Percentiles rank a stretch among this genome's conserved stretches.
These are phyloP conservation scores for Fonsecaea monophora DNA, from an alignment of 2,329 filamentous ascomycete genomes.

Conservation along the genomic window DNA sequence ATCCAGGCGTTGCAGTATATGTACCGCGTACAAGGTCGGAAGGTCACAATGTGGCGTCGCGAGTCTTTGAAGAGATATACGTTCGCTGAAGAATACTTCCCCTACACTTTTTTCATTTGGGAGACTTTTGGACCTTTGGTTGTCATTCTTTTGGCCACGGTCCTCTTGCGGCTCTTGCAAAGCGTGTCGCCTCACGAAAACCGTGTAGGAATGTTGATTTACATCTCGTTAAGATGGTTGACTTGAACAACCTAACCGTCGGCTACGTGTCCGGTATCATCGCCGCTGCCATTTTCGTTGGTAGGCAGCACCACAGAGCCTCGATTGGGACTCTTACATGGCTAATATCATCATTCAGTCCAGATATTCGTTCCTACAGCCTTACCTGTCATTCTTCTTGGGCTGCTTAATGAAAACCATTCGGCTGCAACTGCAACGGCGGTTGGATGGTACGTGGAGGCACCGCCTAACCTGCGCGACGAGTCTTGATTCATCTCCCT, in stretches of 20 bases:
- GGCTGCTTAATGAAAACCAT: slow-evolving; percentile 47
- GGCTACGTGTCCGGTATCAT: slow-evolving; percentile 51
- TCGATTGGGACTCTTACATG: too few species aligned
- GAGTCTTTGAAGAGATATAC: neutral
- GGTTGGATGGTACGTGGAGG: slow-evolving; percentile 1
- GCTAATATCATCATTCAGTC: slow-evolving; percentile 27
- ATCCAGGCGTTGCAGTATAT: neutral
- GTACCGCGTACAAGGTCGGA: neutral
- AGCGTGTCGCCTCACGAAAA: neutral
- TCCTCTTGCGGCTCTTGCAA: neutral
- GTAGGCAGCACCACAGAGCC: neutral
- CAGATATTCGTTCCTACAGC: slow-evolving; percentile 47
- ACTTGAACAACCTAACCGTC: slow-evolving; percentile 41
- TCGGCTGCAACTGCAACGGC: slow-evolving; percentile 45
- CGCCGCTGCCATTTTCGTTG: slow-evolving; percentile 47
- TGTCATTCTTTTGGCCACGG: neutral
- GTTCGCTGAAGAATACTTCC: neutral
- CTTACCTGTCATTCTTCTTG: slow-evolving; percentile 47
- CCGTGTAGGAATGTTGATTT: neutral
- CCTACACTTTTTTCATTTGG: neutral
- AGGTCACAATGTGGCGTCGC: neutral
- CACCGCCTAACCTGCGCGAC: neutral
- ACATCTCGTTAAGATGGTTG: slow-evolving; percentile 4
- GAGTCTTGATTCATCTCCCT: neutral
- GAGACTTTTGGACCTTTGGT: neutral